Percentiles rank a stretch among this genome's conserved stretches.
Conservation (phyloP, 2,329 filamentous ascomycete species). For the Coleophoma cylindrospora region DNA sequence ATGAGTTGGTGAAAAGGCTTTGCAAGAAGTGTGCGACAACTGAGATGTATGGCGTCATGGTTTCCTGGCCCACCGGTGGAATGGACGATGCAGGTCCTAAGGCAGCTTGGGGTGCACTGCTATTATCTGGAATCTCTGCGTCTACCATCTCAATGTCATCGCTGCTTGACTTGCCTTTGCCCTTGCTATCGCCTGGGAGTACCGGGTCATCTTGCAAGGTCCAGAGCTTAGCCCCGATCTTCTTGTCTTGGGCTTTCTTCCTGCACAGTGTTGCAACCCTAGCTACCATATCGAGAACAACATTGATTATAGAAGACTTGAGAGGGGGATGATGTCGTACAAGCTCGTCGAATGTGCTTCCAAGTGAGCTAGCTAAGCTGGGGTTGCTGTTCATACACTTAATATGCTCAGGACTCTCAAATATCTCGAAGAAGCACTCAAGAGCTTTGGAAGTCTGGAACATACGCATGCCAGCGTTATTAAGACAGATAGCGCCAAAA, state of each 20-base stretch:
- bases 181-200: conserved; percentile 24
- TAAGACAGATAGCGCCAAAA: conserved; percentile 90
- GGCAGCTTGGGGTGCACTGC: neutral
- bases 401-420: conserved; percentile 86
- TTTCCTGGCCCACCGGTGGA: conserved; percentile 13
- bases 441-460: conserved; percentile 80
- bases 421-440: conserved; percentile 90
- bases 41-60: conserved; percentile 55
- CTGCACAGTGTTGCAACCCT: conserved; percentile 72
- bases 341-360: conserved; percentile 86
- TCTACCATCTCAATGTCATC: conserved; percentile 65
- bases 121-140: conserved; percentile 24
- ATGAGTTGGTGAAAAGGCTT: conserved; percentile 23
- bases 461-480: conserved; percentile 79
- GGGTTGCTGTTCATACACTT: conserved; percentile 74
- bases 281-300: conserved; percentile 84
- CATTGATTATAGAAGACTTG: conserved; percentile 73
- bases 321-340: conserved; percentile 87
- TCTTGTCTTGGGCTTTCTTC: conserved; percentile 60
- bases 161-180: conserved; percentile 41
- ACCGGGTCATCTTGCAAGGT: conserved; percentile 33
- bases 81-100: conserved; percentile 6
- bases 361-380: conserved; percentile 68
- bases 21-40: conserved; percentile 72
- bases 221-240: conserved; percentile 77